Conservation (phyloP, 2,329 filamentous ascomycete species). For the Fusarium cyanostomum region DNA sequence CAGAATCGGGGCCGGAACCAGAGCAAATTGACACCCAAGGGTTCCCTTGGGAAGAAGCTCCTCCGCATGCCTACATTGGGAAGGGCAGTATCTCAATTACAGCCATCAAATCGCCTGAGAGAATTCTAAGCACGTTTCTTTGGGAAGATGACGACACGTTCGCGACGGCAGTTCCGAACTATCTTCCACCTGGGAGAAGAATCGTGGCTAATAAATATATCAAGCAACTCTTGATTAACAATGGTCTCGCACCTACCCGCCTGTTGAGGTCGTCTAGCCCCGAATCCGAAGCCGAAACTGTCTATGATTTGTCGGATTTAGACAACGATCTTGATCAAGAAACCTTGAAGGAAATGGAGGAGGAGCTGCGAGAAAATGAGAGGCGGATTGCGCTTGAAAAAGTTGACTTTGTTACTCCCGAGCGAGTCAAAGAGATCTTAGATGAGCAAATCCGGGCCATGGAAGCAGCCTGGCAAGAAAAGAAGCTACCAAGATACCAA, state of each 20-base stretch:
- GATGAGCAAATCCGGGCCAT: conserved; percentile 58
- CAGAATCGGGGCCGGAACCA: neutral
- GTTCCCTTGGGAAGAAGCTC: conserved; percentile 38
- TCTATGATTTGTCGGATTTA: conserved; percentile 30
- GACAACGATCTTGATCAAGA: conserved; percentile 58
- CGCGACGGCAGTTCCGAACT: conserved; percentile 34
- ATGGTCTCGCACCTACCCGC: conserved; percentile 28
- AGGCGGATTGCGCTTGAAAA: conserved; percentile 1
- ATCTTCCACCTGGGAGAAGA: conserved; percentile 55
- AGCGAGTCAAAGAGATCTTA: conserved; percentile 38
- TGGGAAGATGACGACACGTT: conserved; percentile 42
- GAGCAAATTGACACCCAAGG: neutral
- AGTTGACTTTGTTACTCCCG: conserved; percentile 48
- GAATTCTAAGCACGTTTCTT: conserved; percentile 37
- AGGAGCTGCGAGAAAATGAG: conserved; percentile 41
- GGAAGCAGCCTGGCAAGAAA: conserved; percentile 65
- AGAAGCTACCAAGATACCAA: conserved; percentile 64
- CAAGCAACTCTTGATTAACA: conserved; percentile 51
- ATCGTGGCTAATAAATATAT: conserved; percentile 55
- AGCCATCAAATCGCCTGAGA: conserved; percentile 37
- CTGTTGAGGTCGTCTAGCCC: conserved; percentile 20
- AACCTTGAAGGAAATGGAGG: conserved; percentile 69
- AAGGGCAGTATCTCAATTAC: conserved; percentile 41
- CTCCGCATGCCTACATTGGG: conserved; percentile 49
- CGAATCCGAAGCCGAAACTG: conserved; percentile 9